phyloP scores from a whole-genome alignment of 345 rosid species.

The Salix dunnii region DNA sequence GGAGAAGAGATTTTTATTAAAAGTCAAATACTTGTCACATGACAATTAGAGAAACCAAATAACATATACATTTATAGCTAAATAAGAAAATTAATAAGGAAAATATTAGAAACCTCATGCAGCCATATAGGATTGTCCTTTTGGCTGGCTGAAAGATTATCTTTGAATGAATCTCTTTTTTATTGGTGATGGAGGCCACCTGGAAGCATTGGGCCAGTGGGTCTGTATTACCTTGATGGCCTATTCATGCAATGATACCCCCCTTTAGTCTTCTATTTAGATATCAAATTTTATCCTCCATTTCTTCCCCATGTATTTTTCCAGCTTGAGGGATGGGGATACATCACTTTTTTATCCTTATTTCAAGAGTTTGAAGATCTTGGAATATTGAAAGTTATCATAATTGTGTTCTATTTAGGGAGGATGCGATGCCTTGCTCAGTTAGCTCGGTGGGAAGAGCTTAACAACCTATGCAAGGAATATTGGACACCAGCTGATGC shows the following conservation, averaged over 20 bases:
- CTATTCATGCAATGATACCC: background rate
- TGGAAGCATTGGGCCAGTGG: background rate
- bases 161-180: background rate
- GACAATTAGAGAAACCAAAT: background rate
- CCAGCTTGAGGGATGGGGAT: background rate
- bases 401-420: constrained; percentile 45
- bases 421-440: constrained; percentile 98
- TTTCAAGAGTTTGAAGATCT: background rate
- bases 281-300: background rate
- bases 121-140: background rate
- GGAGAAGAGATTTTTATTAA: background rate
- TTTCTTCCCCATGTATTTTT: background rate
- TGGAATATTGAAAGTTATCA: constrained; percentile 11
- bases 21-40: background rate
- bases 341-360: background rate
- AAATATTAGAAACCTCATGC: background rate
- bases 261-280: background rate
- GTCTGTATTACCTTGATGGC: background rate
- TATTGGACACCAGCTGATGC: constrained; percentile 99
- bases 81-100: background rate
- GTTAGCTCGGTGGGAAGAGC: constrained; percentile 97
- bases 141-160: background rate
- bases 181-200: background rate
- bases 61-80: background rate
- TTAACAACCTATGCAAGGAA: constrained; percentile 89